Evolutionary conservation across 176 grass and related monocot genomes (phyloP).

Genomic region (Pharus latifolius): DNA sequence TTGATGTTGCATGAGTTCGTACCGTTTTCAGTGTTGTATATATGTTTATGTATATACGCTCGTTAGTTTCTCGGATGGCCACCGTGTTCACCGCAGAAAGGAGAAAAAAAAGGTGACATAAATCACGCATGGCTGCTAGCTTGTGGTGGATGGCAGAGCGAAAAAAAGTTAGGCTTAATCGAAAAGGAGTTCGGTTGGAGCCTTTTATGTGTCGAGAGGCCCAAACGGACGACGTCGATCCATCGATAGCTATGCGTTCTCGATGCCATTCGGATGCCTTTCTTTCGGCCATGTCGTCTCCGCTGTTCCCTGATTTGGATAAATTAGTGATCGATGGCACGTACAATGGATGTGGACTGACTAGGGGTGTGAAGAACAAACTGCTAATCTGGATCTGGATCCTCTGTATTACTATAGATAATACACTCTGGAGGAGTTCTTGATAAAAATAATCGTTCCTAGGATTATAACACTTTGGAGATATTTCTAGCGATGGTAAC

Average conservation of each 20-base stretch:
- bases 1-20: too few relatives aligned
- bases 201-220: neutral
- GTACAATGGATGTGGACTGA: neutral
- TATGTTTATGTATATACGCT: too few relatives aligned
- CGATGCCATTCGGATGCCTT: neutral
- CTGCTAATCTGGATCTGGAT: neutral
- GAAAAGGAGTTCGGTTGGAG: neutral
- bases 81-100: neutral
- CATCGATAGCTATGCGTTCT: neutral
- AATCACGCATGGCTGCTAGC: too few relatives aligned
- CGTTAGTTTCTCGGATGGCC: neutral
- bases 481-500: too few relatives aligned
- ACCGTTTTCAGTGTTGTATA: too few relatives aligned
- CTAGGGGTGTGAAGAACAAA: neutral
- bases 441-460: too few relatives aligned
- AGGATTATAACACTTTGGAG: too few relatives aligned
- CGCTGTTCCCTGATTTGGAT: conserved; percentile 10
- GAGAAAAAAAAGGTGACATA: neutral
- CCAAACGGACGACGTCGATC: neutral
- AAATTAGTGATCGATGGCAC: conserved; percentile 4
- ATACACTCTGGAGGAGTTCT: too few relatives aligned
- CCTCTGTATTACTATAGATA: too few relatives aligned
- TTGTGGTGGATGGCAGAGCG: too few relatives aligned
- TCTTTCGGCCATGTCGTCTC: conserved; percentile 21
- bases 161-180: neutral